Evolutionary conservation across 768 basidiomycete species (phyloP), one percentile per base, ranked within the genome.

Genomic region (Lanmaoa rubissima): DNA sequence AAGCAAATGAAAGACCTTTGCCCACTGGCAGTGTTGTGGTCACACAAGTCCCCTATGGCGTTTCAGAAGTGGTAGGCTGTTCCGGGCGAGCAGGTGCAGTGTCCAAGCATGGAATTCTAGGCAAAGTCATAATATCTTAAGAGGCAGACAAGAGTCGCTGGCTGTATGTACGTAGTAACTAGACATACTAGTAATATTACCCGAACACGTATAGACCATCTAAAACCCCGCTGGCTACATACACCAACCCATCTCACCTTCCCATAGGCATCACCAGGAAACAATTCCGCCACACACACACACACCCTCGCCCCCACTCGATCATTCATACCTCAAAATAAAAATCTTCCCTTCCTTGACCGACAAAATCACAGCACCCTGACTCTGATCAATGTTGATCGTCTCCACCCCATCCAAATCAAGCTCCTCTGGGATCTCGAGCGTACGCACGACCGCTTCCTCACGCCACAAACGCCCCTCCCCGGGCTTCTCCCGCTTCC

Each of bases 371-470:
- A 89, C 79, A 10, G 86, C 84, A 1, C 87, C 88, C 65, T 90
- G 88, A 39, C 78, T 80, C 74, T 90, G 88, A 67, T 90, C 88
- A 50, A 90, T 86, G 68, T 88, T 88, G 63, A 90, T 86, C 60
- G 86, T 88, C 74, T 88, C 87, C 31, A 89, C 85, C 39, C 67
- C 71, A 47, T 84, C 80, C 58, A 89, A 68, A 63, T 89, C 81
- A 55, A 90, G 69, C 58, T 87, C 88, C 0, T 78, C 76, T 1
- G 88, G 88, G 5, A 84, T 79, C 57, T 82, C 81, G 31, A 90
- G 71, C 49, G 86, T 88, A 60, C 80, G 74, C 51, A 84, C 86
- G 31, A 57, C 76, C 65, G 60, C 82, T 75, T 74, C 69, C 47
- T 77, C 78, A 43, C 65, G 64, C 56, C 61, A 60, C 24, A 45